Evolutionary conservation across 768 basidiomycete species (phyloP).

Genomic region (Serendipita sp.): DNA sequence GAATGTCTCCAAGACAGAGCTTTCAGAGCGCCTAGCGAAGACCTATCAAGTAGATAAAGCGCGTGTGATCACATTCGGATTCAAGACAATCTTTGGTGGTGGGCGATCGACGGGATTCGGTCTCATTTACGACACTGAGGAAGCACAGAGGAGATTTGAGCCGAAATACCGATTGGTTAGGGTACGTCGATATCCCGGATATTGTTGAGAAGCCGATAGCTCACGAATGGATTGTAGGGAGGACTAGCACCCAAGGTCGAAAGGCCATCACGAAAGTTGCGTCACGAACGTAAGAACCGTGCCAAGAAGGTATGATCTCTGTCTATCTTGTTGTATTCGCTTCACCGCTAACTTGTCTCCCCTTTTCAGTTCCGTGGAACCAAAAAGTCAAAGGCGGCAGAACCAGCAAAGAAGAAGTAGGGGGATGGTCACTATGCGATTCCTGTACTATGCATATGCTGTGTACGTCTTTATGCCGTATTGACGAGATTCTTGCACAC

Average conservation of each 20-base stretch:
- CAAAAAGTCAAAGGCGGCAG: constrained; percentile 86
- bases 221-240: constrained; percentile 26
- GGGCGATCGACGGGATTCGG: constrained; percentile 95
- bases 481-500: background rate
- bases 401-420: constrained; percentile 88
- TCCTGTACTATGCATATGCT: background rate
- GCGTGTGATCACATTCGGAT: constrained; percentile 86
- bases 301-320: constrained; percentile 73
- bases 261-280: constrained; percentile 86
- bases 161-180: constrained; percentile 87
- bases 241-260: constrained; percentile 63
- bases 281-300: constrained; percentile 99
- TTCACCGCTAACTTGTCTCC: constrained; percentile 8
- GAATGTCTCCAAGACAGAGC: constrained; percentile 83
- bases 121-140: constrained; percentile 93
- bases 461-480: background rate
- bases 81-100: constrained; percentile 94
- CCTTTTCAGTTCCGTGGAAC: constrained; percentile 69
- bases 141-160: constrained; percentile 91
- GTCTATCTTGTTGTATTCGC: constrained; percentile 5
- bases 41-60: constrained; percentile 87
- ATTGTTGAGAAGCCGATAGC: background rate
- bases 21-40: constrained; percentile 78
- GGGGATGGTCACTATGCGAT: constrained; percentile 13
- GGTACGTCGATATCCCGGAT: constrained; percentile 34